phyloP scores from a whole-genome alignment of 2,329 filamentous ascomycete genomes.

The Fusarium lateritium region DNA sequence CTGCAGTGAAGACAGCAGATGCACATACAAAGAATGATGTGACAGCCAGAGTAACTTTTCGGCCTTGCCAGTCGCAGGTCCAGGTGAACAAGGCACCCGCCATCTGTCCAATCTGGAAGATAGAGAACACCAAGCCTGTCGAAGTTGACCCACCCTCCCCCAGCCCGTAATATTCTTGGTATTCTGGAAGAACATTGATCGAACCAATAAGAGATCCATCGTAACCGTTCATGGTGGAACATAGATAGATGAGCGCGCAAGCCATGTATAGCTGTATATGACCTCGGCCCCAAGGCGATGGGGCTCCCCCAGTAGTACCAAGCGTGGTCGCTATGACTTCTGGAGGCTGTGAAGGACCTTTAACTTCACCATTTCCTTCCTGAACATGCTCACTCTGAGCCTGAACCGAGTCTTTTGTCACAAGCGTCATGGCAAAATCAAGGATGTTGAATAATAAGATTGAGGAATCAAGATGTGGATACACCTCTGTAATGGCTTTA shows the following conservation, averaged over 20 bases:
- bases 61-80: slow-evolving; percentile 61
- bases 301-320: not conserved
- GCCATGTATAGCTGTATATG: slow-evolving; percentile 29
- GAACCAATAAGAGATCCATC: slow-evolving; percentile 61
- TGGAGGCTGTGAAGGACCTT: not conserved
- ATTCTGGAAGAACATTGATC: slow-evolving; percentile 57
- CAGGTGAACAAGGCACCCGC: slow-evolving; percentile 59
- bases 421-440: not conserved
- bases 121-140: slow-evolving; percentile 62
- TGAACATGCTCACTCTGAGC: not conserved
- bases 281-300: slow-evolving; percentile 18
- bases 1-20: slow-evolving; percentile 13
- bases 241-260: slow-evolving; percentile 50
- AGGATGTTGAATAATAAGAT: not conserved
- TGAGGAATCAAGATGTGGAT: not conserved
- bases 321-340: not conserved
- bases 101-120: slow-evolving; percentile 62
- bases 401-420: not conserved
- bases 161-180: slow-evolving; percentile 8
- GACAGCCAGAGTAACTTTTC: slow-evolving; percentile 59
- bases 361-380: not conserved
- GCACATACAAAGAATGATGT: slow-evolving; percentile 59
- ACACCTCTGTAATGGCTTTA: too few relatives aligned
- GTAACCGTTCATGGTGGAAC: slow-evolving; percentile 61
- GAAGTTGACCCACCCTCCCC: slow-evolving; percentile 53